Base-by-base conservation (phyloP, 148 eudicot genomes). In the Persicaria tinctoria region DNA sequence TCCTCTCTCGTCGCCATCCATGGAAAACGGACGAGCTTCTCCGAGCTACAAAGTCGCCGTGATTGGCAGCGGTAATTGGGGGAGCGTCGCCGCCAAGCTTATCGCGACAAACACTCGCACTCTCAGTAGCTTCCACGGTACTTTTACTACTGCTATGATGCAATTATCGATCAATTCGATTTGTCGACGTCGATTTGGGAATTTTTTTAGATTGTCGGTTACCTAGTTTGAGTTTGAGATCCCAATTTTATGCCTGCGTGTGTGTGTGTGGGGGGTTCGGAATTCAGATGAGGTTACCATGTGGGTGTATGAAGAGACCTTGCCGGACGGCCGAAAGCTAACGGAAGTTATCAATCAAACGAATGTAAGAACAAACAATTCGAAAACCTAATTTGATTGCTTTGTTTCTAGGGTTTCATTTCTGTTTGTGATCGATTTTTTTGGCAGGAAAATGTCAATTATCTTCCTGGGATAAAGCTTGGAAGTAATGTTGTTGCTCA, bases 51-150 rank as follows among this genome's bases (percentile, higher is more conserved):
- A 83, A 76, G 93, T 89, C 75, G 81, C 99, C 0, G 88, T 95
- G 11, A 81, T 95, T 60, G 99, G 99, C 8, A 90, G 99, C 78
- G 99, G 99, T 41, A 95, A 92, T 84, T 95, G 99, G 99, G 99
- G 99, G 0, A 86, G 97, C 75, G 99, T 95, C 59, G 97, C 97
- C 16, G 92, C 97, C 63, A 95, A 95, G 80, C 94, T 95, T 75
- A 87, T 95, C 77, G 99, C 99, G 6, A 87, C 93, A 71, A 95
- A 95, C 78, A 85, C 97, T 45, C 79, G 87, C 38, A 84, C 85
- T 8, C 79, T 87, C 20, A 8, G 48, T 68, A 77, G 83, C 59
- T 89, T 95, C 59, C 90, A 90, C 73, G 96, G 98, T 94, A 75
- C 74, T 64, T 12, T 53, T 53, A 10, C 11, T 16, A 10, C n/a